phyloP scores from a whole-genome alignment of 768 basidiomycete genomes.

The Lyophyllum semitale region DNA sequence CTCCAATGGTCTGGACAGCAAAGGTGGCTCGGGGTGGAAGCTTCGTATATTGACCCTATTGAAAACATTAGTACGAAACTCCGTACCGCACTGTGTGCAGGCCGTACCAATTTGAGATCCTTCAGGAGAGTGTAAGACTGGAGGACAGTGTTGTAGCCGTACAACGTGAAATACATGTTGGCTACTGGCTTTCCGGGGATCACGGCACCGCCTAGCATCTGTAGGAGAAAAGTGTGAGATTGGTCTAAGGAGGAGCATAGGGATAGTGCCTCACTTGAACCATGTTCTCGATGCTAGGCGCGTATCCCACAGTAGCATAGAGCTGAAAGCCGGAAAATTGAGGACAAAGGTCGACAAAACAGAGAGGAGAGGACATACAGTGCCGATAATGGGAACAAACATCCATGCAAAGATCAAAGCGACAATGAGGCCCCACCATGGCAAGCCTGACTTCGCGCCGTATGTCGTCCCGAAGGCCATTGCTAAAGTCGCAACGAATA shows the following conservation, averaged over 20 bases:
- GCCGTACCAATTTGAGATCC: slow-evolving; percentile 32
- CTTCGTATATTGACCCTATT: slow-evolving; percentile 46
- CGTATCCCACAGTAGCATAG: slow-evolving; percentile 42
- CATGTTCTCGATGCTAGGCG: slow-evolving; percentile 33
- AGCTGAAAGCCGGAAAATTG: slow-evolving; percentile 22
- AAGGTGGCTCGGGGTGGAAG: slow-evolving; percentile 63
- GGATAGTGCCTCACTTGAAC: slow-evolving; percentile 25
- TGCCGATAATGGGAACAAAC: slow-evolving; percentile 50
- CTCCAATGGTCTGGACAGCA: slow-evolving; percentile 51
- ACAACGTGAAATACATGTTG: slow-evolving; percentile 38
- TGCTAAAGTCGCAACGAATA: slow-evolving; percentile 30
- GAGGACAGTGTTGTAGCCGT: slow-evolving; percentile 32
- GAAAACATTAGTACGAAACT: not conserved
- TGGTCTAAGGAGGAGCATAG: not conserved
- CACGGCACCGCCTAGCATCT: slow-evolving; percentile 48
- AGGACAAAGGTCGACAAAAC: not conserved
- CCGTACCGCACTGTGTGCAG: slow-evolving; percentile 5
- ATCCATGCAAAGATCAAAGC: slow-evolving; percentile 47
- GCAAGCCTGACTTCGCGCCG: slow-evolving; percentile 34
- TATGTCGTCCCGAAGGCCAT: slow-evolving; percentile 36
- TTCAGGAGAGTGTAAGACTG: slow-evolving; percentile 28
- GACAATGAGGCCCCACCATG: slow-evolving; percentile 39
- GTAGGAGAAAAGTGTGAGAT: not conserved
- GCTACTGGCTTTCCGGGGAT: slow-evolving; percentile 45
- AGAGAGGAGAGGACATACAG: slow-evolving; percentile 25